These are phyloP conservation scores for Opeltia flavorubescens DNA, from an alignment of 495 filamentous ascomycete genomes.

Conservation along the genomic window DNA sequence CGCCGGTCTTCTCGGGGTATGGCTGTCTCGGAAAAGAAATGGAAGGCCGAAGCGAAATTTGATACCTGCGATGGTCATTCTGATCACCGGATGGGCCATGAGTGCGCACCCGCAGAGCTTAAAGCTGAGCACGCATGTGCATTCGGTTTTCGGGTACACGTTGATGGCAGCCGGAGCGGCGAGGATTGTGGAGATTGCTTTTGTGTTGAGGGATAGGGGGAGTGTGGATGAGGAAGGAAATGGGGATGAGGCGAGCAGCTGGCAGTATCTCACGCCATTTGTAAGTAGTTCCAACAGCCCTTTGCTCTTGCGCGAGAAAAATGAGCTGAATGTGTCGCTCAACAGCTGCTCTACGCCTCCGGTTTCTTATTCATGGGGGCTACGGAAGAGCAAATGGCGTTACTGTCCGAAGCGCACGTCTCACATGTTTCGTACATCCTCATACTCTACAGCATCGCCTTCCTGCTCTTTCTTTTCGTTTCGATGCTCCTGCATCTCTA, in stretches of 20 bases:
- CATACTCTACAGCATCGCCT: conserved; percentile 78
- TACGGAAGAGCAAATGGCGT: conserved; percentile 84
- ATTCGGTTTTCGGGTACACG: conserved; percentile 87
- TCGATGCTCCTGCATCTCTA: conserved; percentile 76
- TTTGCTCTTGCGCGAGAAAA: background rate
- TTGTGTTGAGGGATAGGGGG: conserved; percentile 61
- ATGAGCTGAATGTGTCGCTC: conserved; percentile 1
- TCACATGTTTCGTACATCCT: conserved; percentile 85
- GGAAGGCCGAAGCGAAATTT: conserved; percentile 85
- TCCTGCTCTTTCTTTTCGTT: conserved; percentile 78
- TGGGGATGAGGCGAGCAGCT: conserved; percentile 62
- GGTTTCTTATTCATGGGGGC: conserved; percentile 97
- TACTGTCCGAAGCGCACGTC: conserved; percentile 57
- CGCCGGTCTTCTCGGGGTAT: conserved; percentile 80
- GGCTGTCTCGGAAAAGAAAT: conserved; percentile 70
- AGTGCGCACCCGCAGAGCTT: conserved; percentile 71
- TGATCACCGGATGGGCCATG: conserved; percentile 94
- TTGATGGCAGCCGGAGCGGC: conserved; percentile 80
- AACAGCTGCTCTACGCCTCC: conserved; percentile 78
- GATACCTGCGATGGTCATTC: conserved; percentile 77
- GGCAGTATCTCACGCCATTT: conserved; percentile 84
- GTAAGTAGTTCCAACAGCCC: conserved; percentile 57
- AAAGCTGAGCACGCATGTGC: conserved; percentile 74
- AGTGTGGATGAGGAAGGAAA: conserved; percentile 34
- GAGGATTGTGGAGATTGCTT: conserved; percentile 81